These are phyloP conservation scores for Debaryomyces sp. DNA, from an alignment of 1,139 yeast species.

Conservation along the genomic window DNA sequence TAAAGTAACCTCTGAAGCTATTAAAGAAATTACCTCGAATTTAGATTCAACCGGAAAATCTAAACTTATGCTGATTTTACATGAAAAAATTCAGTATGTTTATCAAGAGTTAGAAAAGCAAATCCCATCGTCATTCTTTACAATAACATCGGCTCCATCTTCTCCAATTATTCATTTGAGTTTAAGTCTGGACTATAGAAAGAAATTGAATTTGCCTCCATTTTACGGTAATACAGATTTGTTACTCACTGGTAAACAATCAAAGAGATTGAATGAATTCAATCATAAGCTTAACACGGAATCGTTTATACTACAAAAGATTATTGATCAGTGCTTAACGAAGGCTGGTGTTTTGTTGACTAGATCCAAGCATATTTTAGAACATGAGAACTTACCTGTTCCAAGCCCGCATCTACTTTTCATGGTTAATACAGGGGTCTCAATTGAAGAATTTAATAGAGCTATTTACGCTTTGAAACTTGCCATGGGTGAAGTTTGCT, in stretches of 20 bases:
- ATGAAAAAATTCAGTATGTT: conserved; percentile 22
- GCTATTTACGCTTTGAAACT: conserved; percentile 20
- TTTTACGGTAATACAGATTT: conserved; percentile 49
- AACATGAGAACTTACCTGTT: conserved; percentile 77
- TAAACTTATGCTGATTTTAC: conserved; percentile 29
- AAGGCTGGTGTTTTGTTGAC: conserved; percentile 63
- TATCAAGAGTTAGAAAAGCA: conserved; percentile 20
- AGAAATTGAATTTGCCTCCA: conserved; percentile 45
- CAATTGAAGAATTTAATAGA: conserved; percentile 51
- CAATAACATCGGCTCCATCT: conserved; percentile 56
- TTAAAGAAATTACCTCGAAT: conserved; percentile 38
- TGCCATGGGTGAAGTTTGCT: conserved; percentile 23
- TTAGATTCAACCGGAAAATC: conserved; percentile 42
- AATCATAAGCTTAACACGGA: conserved; percentile 58
- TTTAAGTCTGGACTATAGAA: conserved; percentile 47
- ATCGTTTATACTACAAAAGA: conserved; percentile 60
- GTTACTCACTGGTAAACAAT: conserved; percentile 41
- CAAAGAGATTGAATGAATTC: conserved; percentile 36
- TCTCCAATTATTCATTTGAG: conserved; percentile 73
- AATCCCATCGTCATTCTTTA: conserved; percentile 35
- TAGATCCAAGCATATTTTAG: conserved; percentile 67
- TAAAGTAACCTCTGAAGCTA: conserved; percentile 64
- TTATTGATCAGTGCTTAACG: conserved; percentile 56
- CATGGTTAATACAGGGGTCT: conserved; percentile 57
- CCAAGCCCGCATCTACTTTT: conserved; percentile 69